Evolutionary conservation across 148 eudicot genomes (phyloP), one percentile per base, ranked within the genome.

Genomic region (Nepenthes gracilis): DNA sequence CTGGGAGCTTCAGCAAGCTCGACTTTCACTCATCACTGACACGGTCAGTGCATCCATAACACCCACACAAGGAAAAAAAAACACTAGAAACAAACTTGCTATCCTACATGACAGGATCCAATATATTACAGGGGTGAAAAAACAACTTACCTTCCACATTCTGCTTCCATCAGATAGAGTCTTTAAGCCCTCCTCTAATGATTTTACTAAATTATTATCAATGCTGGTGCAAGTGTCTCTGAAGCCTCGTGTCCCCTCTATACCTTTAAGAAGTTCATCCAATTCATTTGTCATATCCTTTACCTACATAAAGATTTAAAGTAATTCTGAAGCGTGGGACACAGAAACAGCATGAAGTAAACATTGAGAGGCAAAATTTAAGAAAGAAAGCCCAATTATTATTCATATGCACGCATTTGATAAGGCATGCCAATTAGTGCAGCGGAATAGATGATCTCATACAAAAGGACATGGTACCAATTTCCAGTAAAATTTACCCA

Each of bases 231-330:
- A 86, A 50, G 75, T 72, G 72, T 93, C 87, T 36, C 36, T 70
- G 66, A 82, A 84, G 58, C 95, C 91, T 75, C 92, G 96, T 33
- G 52, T 61, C 65, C 77, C 81, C 78, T 86, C 89, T 64, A 86
- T 84, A 71, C 68, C 61, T 71, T 81, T 75, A 47, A 84, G 68
- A 70, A 93, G 92, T 50, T 47, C 45, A 55, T 89, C 96, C 78
- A 93, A 63, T 72, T 84, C 86, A 37, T 72, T 77, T 40, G 82
- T 78, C 96, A 93, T 84, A 58, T 84, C 86, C 66, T 86, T 85
- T 64, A 93, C 86, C 99, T 93, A 77, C 54, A 65, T 49, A 69
- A 59, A 47, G 48, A 63, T 40, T 13, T 49, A 33, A 60, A 51
- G 51, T 64, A 5, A 67, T 43, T 14, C 6, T 63, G 55, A 58